These are phyloP conservation scores for Linderniella brevidens DNA, from an alignment of 257 asterid species.

Conservation along the genomic window DNA sequence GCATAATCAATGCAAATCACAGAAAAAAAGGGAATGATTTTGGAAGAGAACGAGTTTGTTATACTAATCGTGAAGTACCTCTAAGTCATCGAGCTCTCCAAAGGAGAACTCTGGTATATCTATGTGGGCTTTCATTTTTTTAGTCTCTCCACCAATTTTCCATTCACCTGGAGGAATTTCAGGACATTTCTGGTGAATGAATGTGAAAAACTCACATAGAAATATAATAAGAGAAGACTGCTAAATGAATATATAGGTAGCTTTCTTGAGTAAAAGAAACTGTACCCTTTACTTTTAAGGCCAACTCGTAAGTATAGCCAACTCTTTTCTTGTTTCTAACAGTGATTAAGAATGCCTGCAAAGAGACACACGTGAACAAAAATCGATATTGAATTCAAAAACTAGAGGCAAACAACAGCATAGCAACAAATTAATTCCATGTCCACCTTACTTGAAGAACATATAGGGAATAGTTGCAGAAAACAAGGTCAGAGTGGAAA, in stretches of 20 bases:
- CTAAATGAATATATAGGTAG: not conserved
- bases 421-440: no score
- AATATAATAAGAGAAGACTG: no score
- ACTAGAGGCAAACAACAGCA: no score
- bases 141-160: slow-evolving; percentile 59
- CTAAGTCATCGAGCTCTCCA: slow-evolving; percentile 87
- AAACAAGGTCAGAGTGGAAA: not conserved
- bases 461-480: not conserved
- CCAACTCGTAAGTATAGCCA: slow-evolving; percentile 79
- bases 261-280: not conserved
- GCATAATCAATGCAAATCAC: not conserved
- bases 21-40: not conserved
- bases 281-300: slow-evolving; percentile 63
- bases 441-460: no score
- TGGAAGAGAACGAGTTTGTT: no score
- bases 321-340: slow-evolving; percentile 92
- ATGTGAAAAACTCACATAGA: no score
- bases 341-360: slow-evolving; percentile 80
- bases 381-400: no score
- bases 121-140: slow-evolving; percentile 50
- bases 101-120: slow-evolving; percentile 72
- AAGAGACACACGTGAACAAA: slow-evolving; percentile 1
- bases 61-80: slow-evolving; percentile 25
- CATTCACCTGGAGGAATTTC: slow-evolving; percentile 56
- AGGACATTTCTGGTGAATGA: not conserved